These are phyloP conservation scores for Astrothelium subdiscretum DNA, from an alignment of 495 filamentous ascomycete species.

Conservation along the genomic window DNA sequence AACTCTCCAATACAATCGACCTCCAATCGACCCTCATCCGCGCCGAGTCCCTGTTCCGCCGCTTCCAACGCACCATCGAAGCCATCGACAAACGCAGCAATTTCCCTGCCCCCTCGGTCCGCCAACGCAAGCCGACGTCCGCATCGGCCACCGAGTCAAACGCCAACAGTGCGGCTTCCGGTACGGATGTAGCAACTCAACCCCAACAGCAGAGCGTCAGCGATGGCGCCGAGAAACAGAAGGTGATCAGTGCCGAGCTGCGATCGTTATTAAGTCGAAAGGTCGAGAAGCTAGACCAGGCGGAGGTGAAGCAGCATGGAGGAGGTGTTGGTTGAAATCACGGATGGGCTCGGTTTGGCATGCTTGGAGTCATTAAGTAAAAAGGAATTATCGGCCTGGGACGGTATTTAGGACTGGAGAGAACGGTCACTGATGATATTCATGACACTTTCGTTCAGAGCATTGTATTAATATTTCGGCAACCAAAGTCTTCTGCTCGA, in stretches of 20 bases:
- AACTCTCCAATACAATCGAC: constrained; percentile 86
- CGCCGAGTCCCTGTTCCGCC: constrained; percentile 76
- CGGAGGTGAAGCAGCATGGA: constrained; percentile 32
- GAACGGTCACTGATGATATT: neutral
- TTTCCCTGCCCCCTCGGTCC: constrained; percentile 56
- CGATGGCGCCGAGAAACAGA: constrained; percentile 36
- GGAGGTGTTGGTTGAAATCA: constrained; percentile 18
- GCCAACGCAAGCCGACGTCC: constrained; percentile 35
- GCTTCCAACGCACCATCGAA: constrained; percentile 78
- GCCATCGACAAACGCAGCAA: constrained; percentile 76
- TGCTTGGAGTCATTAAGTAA: neutral
- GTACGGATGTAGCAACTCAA: neutral
- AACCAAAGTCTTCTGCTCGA: neutral
- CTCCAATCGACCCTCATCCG: constrained; percentile 70
- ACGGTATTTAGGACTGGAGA: neutral
- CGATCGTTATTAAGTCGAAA: constrained; percentile 62
- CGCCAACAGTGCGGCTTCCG: neutral
- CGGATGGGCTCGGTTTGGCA: neutral
- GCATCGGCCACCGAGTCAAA: constrained; percentile 4
- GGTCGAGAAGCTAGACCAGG: constrained; percentile 49
- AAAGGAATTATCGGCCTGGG: neutral
- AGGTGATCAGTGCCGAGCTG: constrained; percentile 72
- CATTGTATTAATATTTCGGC: neutral
- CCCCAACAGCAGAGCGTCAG: constrained; percentile 10
- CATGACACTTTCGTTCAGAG: neutral